These are phyloP conservation scores for Puccinia horiana DNA, from an alignment of 1,284 basidiomycete species.

Conservation along the genomic window DNA sequence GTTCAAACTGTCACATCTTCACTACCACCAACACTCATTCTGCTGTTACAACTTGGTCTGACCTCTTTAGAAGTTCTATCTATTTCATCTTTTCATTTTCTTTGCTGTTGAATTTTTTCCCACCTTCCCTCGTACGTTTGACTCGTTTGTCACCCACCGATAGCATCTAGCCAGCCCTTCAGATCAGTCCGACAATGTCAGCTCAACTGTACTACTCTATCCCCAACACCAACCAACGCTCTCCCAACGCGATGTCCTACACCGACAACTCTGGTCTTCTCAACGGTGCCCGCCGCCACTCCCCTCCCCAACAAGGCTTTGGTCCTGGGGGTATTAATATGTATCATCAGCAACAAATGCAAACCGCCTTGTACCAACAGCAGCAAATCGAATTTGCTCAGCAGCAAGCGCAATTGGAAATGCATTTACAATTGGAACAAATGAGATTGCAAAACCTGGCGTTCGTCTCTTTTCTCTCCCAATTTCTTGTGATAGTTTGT, in stretches of 20 bases:
- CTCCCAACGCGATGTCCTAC: slow-evolving; percentile 25
- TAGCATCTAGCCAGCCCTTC: neutral
- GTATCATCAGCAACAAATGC: slow-evolving; percentile 49
- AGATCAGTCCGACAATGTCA: slow-evolving; percentile 32
- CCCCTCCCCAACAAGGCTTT: slow-evolving; percentile 31
- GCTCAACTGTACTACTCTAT: slow-evolving; percentile 47
- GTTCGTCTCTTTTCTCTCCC: slow-evolving; percentile 4
- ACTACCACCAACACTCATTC: slow-evolving; percentile 23
- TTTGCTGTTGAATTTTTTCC: neutral
- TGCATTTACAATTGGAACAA: slow-evolving; percentile 49
- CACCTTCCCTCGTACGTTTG: slow-evolving; percentile 4
- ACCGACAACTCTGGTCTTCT: slow-evolving; percentile 3
- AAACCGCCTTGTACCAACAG: slow-evolving; percentile 47
- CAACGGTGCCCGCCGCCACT: slow-evolving; percentile 3
- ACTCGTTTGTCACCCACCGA: neutral
- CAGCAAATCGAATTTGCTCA: slow-evolving; percentile 50
- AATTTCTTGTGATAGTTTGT: neutral
- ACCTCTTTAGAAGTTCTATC: slow-evolving; percentile 27
- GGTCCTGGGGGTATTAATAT: slow-evolving; percentile 37
- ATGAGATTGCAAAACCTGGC: slow-evolving; percentile 49
- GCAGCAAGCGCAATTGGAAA: slow-evolving; percentile 49
- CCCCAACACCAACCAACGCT: slow-evolving; percentile 39
- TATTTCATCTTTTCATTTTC: slow-evolving; percentile 21
- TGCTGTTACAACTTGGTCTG: slow-evolving; percentile 3
- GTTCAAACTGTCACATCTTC: slow-evolving; percentile 12